Evolutionary conservation across 176 grass and related monocot genomes (phyloP), one percentile per base, ranked within the genome.

Genomic region (Oryza brachyantha): DNA sequence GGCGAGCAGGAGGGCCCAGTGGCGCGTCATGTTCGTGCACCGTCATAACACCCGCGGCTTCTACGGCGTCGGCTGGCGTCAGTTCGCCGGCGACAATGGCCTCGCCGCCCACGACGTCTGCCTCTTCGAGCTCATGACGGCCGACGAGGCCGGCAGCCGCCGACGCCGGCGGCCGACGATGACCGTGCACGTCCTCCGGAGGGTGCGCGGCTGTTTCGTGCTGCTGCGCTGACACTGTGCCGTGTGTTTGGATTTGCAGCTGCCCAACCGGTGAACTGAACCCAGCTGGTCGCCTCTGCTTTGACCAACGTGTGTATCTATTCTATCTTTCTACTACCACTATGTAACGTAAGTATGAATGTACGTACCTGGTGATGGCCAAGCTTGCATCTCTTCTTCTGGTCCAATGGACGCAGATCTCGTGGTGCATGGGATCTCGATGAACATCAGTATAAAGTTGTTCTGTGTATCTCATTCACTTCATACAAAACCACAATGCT

Each of bases 171-270:
- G 26, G 8, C 57, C n/a, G 21, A 58, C 59, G 5, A 34, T 72
- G 59, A 38, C 46, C n/a, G 67, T 87, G 66, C 85, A 83, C 60
- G 36, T 83, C 67, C 67, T 87, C 11, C 58, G 85, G 36, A 72
- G 55, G 79, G n/a, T 83, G 58, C 66, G 16, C 36, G 66, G 79
- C 65, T 73, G 43, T 79, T 87, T 72, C 28, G 73, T 57, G 26
- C 73, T 78, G 43, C n/a, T 87, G 45, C 27, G 16, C 46, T 87
- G 78, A 87, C 31, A n/a, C n/a, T n/a, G n/a, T n/a, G n/a, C n/a
- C n/a, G n/a, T n/a, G n/a, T n/a, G n/a, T n/a, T 32, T 4, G 31
- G 3, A 32, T 4, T 32, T 32, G 31, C 3, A 32, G 31, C 31
- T 2, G 31, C 31, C 31, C 35, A 36, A 36, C 35, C 6, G 41